These are phyloP conservation scores for Picea glauca DNA, from an alignment of 75 land plant species.

Conservation along the genomic window DNA sequence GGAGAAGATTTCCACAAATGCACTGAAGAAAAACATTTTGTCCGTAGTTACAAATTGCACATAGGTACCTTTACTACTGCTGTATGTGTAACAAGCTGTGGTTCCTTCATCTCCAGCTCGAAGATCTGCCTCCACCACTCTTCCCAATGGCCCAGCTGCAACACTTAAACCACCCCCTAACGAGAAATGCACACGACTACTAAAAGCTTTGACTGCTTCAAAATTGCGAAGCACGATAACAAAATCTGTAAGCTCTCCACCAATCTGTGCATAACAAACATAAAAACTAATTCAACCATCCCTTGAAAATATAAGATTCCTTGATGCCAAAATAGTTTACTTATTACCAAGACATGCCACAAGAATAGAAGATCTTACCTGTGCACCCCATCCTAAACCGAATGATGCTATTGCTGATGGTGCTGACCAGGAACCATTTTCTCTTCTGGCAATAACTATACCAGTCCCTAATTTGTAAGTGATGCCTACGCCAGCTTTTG, in stretches of 20 bases:
- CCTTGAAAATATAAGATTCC: neutral
- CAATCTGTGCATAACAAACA: constrained; percentile 39
- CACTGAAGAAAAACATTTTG: neutral
- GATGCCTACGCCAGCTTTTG: constrained; percentile 61
- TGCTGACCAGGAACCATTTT: constrained; percentile 86
- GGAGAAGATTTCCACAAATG: neutral
- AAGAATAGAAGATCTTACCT: constrained; percentile 38
- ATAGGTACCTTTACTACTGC: constrained; percentile 80
- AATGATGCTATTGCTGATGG: constrained; percentile 74
- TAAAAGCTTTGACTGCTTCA: constrained; percentile 79
- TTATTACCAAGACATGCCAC: neutral
- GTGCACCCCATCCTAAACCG: constrained; percentile 91
- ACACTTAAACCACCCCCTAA: constrained; percentile 87
- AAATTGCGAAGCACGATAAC: constrained; percentile 65
- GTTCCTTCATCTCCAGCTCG: constrained; percentile 79
- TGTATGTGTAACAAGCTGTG: constrained; percentile 84
- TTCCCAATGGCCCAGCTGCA: constrained; percentile 87
- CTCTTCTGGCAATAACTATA: constrained; percentile 60
- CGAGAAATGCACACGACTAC: constrained; percentile 80
- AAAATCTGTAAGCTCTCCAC: constrained; percentile 84
- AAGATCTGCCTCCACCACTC: constrained; percentile 78
- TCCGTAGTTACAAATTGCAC: neutral
- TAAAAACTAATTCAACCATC: neutral
- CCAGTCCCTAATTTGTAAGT: constrained; percentile 90
- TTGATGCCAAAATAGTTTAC: neutral